Conservation (phyloP, 345 rosid species). For the Mangifera indica region DNA sequence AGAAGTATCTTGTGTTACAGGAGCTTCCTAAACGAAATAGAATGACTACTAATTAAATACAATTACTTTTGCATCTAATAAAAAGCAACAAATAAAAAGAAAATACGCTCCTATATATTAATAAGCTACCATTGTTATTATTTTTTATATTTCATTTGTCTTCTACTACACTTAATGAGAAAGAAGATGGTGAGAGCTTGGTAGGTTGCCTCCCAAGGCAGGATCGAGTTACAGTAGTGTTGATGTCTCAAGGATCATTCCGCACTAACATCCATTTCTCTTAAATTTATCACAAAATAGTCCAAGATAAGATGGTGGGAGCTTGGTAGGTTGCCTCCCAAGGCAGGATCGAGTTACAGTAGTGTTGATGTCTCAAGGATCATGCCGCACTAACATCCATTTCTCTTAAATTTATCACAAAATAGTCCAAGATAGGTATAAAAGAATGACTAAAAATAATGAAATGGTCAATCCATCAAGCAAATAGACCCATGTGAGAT, state of each 20-base stretch:
- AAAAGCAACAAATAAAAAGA: not conserved
- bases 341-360: constrained; percentile 55
- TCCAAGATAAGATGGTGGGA: constrained; percentile 25
- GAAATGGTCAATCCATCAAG: constrained; percentile 28
- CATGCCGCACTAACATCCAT: constrained; percentile 50
- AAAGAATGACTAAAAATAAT: not conserved
- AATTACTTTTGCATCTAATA: not conserved
- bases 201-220: constrained; percentile 75
- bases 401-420: constrained; percentile 16
- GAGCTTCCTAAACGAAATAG: not conserved
- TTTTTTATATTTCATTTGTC: not conserved
- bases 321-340: constrained; percentile 65
- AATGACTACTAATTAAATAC: not conserved
- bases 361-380: constrained; percentile 67
- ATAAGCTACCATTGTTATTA: too few species aligned
- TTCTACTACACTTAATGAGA: constrained; percentile 3
- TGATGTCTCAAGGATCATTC: constrained; percentile 66
- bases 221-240: constrained; percentile 58
- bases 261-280: constrained; percentile 36
- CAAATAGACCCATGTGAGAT: constrained; percentile 51
- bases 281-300: constrained; percentile 16
- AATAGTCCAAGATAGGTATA: constrained; percentile 10
- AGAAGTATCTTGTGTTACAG: too few species aligned
- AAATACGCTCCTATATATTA: not conserved
- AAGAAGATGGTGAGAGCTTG: constrained; percentile 19